Evolutionary conservation across 495 filamentous ascomycete species (phyloP).

Genomic region (Mycothermus thermophilus): DNA sequence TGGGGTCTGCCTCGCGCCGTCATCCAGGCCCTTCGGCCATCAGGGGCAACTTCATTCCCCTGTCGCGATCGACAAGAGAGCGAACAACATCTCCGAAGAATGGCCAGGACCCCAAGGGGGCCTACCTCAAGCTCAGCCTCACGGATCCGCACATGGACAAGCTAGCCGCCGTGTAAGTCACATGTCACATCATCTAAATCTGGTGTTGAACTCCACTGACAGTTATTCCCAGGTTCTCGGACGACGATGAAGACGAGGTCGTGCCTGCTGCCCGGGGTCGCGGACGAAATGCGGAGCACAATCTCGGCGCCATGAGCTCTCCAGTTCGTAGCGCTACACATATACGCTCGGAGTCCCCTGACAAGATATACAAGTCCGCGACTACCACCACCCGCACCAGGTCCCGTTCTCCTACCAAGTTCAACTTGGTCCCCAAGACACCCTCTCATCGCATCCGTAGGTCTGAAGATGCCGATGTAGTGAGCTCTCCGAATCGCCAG

Average conservation of each 20-base stretch:
- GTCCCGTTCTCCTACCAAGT: background rate
- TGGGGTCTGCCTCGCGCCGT: no score
- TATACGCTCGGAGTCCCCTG: slow-evolving; percentile 10
- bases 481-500: no score
- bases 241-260: background rate
- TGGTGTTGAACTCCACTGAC: background rate
- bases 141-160: slow-evolving; percentile 17
- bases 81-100: slow-evolving; percentile 5
- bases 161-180: slow-evolving; percentile 13
- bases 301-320: background rate
- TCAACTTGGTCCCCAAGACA: background rate
- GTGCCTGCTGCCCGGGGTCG: background rate
- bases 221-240: background rate
- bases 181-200: background rate
- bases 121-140: slow-evolving; percentile 14
- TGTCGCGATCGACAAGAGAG: slow-evolving; percentile 5
- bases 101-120: background rate
- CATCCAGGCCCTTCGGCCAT: slow-evolving; percentile 7
- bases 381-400: no score
- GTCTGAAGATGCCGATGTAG: background rate
- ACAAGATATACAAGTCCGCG: slow-evolving; percentile 1
- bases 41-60: slow-evolving; percentile 16
- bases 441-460: background rate
- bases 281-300: background rate
- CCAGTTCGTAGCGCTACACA: no score